Conservation (phyloP, 1,139 yeast genomes). For the Yamadazyma atlantica region DNA sequence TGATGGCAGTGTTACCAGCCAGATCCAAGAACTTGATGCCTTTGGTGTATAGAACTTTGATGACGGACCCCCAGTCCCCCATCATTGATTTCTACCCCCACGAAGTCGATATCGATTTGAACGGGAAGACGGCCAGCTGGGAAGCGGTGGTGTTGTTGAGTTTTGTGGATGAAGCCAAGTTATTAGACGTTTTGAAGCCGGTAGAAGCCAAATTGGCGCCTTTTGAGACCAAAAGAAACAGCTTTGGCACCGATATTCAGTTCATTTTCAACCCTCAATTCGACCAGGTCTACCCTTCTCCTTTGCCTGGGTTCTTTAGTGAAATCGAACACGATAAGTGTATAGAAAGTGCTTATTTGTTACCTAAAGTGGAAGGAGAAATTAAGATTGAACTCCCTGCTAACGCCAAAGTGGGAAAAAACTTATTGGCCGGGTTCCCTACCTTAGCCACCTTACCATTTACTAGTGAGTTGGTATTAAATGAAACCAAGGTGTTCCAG, state of each 20-base stretch:
- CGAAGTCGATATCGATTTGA: slow-evolving; percentile 85
- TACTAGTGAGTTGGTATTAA: slow-evolving; percentile 46
- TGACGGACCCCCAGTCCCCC: slow-evolving; percentile 89
- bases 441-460: slow-evolving; percentile 71
- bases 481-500: slow-evolving; percentile 78
- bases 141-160: slow-evolving; percentile 96
- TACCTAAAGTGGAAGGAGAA: slow-evolving; percentile 51
- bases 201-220: slow-evolving; percentile 58
- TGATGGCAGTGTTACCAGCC: slow-evolving; percentile 97
- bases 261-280: slow-evolving; percentile 79
- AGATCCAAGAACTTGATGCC: slow-evolving; percentile 86
- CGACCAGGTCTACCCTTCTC: slow-evolving; percentile 67
- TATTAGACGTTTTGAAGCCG: slow-evolving; percentile 71
- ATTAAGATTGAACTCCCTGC: slow-evolving; percentile 60
- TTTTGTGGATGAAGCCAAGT: slow-evolving; percentile 82
- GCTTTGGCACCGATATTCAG: slow-evolving; percentile 65
- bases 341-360: slow-evolving; percentile 53
- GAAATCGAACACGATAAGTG: slow-evolving; percentile 82
- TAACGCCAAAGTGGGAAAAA: slow-evolving; percentile 69
- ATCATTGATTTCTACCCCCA: slow-evolving; percentile 88
- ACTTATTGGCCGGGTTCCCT: slow-evolving; percentile 89
- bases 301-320: slow-evolving; percentile 73
- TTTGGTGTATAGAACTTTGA: slow-evolving; percentile 68
- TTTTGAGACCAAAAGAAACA: slow-evolving; percentile 72
- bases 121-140: slow-evolving; percentile 96